phyloP scores from a whole-genome alignment of 2,329 filamentous ascomycete species.

The Stromatinia cepivora region DNA sequence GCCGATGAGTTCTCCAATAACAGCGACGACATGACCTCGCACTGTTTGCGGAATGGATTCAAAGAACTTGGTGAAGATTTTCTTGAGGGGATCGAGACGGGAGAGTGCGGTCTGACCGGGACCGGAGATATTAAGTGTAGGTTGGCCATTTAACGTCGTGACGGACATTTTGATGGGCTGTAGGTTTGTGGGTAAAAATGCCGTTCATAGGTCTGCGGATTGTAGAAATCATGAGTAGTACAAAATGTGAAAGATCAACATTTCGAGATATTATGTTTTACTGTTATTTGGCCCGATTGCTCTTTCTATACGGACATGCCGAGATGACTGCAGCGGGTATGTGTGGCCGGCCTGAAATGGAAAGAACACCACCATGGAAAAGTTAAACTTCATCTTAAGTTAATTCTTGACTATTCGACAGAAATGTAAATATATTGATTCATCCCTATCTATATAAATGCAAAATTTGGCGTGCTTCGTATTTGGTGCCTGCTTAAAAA shows the following conservation, averaged over 20 bases:
- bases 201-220: slow-evolving; percentile 16
- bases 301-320: background rate
- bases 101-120: slow-evolving; percentile 27
- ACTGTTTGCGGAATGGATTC: slow-evolving; percentile 25
- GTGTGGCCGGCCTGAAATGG: background rate
- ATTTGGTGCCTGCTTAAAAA: background rate
- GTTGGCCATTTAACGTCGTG: slow-evolving; percentile 23
- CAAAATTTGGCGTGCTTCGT: background rate
- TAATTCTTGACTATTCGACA: background rate
- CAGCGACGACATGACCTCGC: slow-evolving; percentile 49
- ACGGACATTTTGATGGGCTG: slow-evolving; percentile 21
- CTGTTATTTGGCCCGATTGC: background rate
- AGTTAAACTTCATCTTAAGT: background rate
- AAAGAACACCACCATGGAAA: background rate
- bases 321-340: background rate
- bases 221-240: background rate
- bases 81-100: slow-evolving; percentile 30
- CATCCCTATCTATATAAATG: background rate
- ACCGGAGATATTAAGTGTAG: slow-evolving; percentile 28
- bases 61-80: slow-evolving; percentile 29
- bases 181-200: slow-evolving; percentile 17
- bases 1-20: slow-evolving; percentile 52
- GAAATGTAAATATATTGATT: background rate
- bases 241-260: background rate
- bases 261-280: background rate